Conservation (phyloP, 2,329 filamentous ascomycete species). For the Ophiostoma ips region DNA sequence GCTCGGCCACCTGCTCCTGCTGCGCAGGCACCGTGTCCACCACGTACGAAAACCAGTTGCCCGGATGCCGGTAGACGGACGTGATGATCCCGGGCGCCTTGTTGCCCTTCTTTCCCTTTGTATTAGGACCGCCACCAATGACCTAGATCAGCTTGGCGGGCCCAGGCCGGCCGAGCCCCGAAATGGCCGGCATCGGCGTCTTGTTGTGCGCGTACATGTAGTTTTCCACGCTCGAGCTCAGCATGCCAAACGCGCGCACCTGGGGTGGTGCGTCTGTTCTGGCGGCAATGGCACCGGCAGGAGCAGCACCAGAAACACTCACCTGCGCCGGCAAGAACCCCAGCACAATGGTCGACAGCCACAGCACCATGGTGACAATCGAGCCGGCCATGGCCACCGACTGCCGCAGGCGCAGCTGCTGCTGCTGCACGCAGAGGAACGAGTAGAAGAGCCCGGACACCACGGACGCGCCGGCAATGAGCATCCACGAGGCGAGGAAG, state of each 20-base stretch:
- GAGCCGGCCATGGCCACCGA: conserved; percentile 3
- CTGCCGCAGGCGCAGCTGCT: conserved; percentile 6
- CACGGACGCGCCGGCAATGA: neutral
- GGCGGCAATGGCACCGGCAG: too few species aligned
- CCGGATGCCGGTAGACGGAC: conserved; percentile 1
- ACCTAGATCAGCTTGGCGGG: neutral
- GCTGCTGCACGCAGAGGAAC: conserved; percentile 3
- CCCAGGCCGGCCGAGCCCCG: neutral
- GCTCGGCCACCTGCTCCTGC: neutral
- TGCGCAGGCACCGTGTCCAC: neutral
- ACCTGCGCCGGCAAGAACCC: conserved; percentile 7
- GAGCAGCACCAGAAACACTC: too few species aligned
- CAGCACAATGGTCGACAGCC: conserved; percentile 4
- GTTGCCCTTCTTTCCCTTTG: neutral
- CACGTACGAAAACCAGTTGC: conserved; percentile 1
- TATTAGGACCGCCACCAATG: neutral
- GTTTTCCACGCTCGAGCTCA: conserved; percentile 9
- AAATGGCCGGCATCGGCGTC: neutral
- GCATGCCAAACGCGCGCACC: conserved; percentile 9
- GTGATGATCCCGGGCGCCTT: neutral
- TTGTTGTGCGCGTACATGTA: conserved; percentile 2
- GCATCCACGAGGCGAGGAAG: conserved; percentile 10
- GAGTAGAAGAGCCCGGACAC: conserved; percentile 1
- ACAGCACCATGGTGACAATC: conserved; percentile 2
- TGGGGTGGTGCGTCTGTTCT: neutral